Conservation (phyloP, 306 rosid genomes). For the Malus orientalis region DNA sequence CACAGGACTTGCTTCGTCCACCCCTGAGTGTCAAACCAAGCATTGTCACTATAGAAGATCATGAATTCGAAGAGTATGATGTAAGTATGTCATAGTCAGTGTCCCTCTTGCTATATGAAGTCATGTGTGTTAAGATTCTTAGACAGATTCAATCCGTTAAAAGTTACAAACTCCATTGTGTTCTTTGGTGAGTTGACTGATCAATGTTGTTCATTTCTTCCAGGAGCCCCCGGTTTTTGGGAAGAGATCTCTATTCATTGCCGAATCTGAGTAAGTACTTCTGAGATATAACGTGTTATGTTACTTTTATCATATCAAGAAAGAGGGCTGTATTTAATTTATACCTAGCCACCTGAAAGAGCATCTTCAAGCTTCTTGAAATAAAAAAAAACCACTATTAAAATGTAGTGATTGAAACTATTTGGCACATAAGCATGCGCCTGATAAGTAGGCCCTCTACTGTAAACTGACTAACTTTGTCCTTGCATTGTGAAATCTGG, state of each 20-base stretch:
- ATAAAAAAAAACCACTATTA: not conserved
- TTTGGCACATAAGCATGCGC: not conserved
- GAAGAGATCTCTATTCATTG: conserved; percentile 72
- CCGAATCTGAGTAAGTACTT: conserved; percentile 62
- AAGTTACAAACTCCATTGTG: conserved; percentile 10
- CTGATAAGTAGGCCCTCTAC: not conserved
- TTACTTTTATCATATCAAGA: not conserved
- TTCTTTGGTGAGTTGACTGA: conserved; percentile 16
- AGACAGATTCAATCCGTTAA: not conserved
- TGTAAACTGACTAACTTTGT: not conserved
- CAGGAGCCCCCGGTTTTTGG: conserved; percentile 98
- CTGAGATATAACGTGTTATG: not conserved
- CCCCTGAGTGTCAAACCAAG: conserved; percentile 74
- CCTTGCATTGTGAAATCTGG: not conserved
- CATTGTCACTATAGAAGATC: conserved; percentile 79
- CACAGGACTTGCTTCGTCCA: conserved; percentile 96
- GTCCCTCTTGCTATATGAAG: not conserved
- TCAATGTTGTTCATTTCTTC: conserved; percentile 17
- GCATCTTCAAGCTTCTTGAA: not conserved
- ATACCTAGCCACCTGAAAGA: not conserved
- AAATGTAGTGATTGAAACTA: not conserved
- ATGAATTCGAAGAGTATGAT: conserved; percentile 89
- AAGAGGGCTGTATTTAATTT: not conserved
- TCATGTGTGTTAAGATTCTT: not conserved
- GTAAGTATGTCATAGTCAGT: conserved; percentile 38